Evolutionary conservation across 2,329 filamentous ascomycete genomes (phyloP).

Genomic region (Colletotrichum incanum): DNA sequence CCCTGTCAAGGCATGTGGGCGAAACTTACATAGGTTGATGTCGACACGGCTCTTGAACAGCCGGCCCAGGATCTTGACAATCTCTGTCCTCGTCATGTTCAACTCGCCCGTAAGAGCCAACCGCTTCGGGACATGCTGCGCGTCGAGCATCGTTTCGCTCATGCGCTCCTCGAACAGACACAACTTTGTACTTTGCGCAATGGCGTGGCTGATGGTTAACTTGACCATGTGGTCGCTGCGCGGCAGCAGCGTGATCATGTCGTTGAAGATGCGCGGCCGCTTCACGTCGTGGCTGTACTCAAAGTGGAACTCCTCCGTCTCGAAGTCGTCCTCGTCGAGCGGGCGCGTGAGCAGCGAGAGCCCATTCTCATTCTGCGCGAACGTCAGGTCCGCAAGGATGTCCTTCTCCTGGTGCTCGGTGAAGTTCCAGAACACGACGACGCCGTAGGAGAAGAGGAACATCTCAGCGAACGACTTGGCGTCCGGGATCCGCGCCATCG

Average conservation of each 20-base stretch:
- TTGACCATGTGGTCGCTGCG: conserved; percentile 98
- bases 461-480: conserved; percentile 90
- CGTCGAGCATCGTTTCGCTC: conserved; percentile 93
- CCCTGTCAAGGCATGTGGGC: not conserved
- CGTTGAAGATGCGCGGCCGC: conserved; percentile 94
- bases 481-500: conserved; percentile 76
- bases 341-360: conserved; percentile 82
- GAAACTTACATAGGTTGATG: conserved; percentile 91
- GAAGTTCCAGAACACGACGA: conserved; percentile 99
- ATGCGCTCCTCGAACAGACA: conserved; percentile 97
- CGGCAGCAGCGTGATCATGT: conserved; percentile 97
- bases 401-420: conserved; percentile 97
- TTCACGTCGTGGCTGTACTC: conserved; percentile 92
- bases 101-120: conserved; percentile 91
- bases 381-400: conserved; percentile 93
- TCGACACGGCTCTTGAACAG: conserved; percentile 96
- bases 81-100: conserved; percentile 92
- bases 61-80: conserved; percentile 90
- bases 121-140: conserved; percentile 91
- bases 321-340: conserved; percentile 90
- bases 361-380: conserved; percentile 79
- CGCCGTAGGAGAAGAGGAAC: conserved; percentile 97
- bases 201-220: conserved; percentile 95
- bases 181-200: conserved; percentile 96
- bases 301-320: conserved; percentile 98